phyloP scores from a whole-genome alignment of 164 flowering plant species.

The Macadamia tetraphylla region DNA sequence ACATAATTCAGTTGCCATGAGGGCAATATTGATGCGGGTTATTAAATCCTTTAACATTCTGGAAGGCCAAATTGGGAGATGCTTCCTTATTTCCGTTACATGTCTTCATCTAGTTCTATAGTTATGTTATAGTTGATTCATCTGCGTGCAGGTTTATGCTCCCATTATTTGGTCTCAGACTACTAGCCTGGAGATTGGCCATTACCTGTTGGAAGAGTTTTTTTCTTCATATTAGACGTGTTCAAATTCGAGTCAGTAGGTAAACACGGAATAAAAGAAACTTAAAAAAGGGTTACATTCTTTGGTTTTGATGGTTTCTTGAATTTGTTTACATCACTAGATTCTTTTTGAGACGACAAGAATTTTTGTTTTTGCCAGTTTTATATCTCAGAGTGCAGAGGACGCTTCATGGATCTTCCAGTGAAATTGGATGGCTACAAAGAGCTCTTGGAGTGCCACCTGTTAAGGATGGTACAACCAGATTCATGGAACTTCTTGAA shows the following conservation, averaged over 20 bases:
- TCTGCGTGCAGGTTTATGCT: slow-evolving; percentile 51
- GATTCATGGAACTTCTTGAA: slow-evolving; percentile 69
- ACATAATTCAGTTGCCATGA: neutral
- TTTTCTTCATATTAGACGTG: slow-evolving; percentile 29
- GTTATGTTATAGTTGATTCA: slow-evolving; percentile 7
- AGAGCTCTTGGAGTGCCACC: slow-evolving; percentile 53
- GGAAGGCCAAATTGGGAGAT: neutral
- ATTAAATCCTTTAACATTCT: neutral
- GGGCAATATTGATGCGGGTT: neutral
- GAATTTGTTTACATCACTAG: neutral
- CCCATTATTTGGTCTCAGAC: slow-evolving; percentile 48
- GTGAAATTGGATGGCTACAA: slow-evolving; percentile 93
- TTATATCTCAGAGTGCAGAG: slow-evolving; percentile 43
- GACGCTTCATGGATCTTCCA: slow-evolving; percentile 71
- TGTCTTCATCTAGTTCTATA: neutral
- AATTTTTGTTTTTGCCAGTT: slow-evolving; percentile 30
- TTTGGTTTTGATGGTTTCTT: neutral
- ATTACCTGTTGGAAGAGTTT: slow-evolving; percentile 34
- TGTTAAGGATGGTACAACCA: slow-evolving; percentile 68
- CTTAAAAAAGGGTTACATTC: neutral
- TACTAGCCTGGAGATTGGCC: slow-evolving; percentile 43
- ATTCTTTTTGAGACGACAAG: slow-evolving; percentile 1
- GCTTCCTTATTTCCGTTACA: neutral
- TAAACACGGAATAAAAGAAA: slow-evolving; percentile 15
- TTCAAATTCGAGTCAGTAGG: slow-evolving; percentile 40